Conservation (phyloP, 2,329 filamentous ascomycete species). For the Cyanodermella asteris region DNA sequence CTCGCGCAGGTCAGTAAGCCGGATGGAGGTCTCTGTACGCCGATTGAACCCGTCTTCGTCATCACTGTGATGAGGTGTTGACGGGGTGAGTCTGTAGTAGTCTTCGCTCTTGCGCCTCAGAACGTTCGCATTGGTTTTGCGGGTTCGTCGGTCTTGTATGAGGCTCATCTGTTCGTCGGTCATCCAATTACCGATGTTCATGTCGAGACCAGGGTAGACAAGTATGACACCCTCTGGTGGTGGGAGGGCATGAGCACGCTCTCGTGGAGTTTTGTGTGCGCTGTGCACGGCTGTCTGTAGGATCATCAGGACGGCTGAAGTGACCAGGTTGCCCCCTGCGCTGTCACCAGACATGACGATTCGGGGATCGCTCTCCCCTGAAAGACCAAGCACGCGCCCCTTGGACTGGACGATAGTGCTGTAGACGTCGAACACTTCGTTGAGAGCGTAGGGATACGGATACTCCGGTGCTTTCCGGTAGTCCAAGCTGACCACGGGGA, state of each 20-base stretch:
- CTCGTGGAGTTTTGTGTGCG: constrained; percentile 25
- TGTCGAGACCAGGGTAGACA: constrained; percentile 76
- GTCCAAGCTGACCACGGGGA: constrained; percentile 80
- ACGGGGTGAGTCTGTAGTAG: constrained; percentile 58
- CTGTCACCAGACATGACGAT: constrained; percentile 61
- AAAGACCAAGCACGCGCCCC: constrained; percentile 57
- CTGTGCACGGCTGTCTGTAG: constrained; percentile 47
- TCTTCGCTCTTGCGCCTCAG: constrained; percentile 71
- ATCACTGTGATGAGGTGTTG: constrained; percentile 62
- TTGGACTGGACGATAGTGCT: constrained; percentile 47
- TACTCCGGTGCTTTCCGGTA: constrained; percentile 74
- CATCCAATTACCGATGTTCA: constrained; percentile 99
- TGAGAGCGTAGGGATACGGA: constrained; percentile 66
- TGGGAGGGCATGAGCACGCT: constrained; percentile 39
- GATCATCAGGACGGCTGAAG: constrained; percentile 71
- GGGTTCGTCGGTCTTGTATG: constrained; percentile 60
- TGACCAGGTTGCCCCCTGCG: constrained; percentile 60
- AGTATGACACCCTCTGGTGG: constrained; percentile 61
- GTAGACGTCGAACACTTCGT: constrained; percentile 77
- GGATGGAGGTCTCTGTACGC: no score
- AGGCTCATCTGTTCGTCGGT: constrained; percentile 91
- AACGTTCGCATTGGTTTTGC: constrained; percentile 58
- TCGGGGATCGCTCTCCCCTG: constrained; percentile 40
- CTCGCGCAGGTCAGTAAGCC: no score
- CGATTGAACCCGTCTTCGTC: constrained; percentile 36